These are phyloP conservation scores for Boletus insuetus DNA, from an alignment of 768 basidiomycete genomes.

Conservation along the genomic window DNA sequence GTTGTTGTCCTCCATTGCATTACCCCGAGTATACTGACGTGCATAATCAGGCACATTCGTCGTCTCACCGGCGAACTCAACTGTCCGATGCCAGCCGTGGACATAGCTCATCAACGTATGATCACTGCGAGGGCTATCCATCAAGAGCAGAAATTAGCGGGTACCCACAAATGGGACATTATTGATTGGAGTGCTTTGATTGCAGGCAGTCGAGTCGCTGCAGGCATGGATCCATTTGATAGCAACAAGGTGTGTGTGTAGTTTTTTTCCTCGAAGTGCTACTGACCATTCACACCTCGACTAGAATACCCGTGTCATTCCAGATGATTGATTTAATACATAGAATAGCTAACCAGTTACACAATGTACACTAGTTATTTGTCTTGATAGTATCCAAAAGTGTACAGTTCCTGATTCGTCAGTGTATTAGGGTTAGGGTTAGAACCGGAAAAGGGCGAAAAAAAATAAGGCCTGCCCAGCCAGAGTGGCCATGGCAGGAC, in stretches of 20 bases:
- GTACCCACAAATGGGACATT: conserved; percentile 49
- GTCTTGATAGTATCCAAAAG: neutral
- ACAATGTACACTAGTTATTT: too few relatives aligned
- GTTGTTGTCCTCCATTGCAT: conserved; percentile 18
- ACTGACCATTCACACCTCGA: too few relatives aligned
- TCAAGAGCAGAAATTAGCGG: conserved; percentile 40
- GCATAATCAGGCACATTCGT: conserved; percentile 55
- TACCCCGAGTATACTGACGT: conserved; percentile 1
- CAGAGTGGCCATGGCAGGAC: conserved; percentile 57
- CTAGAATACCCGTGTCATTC: conserved; percentile 21
- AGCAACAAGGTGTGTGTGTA: conserved; percentile 34
- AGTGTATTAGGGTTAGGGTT: conserved; percentile 45
- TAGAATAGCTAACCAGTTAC: too few relatives aligned
- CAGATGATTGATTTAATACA: conserved; percentile 20
- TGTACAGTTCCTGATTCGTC: neutral
- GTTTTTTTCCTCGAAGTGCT: neutral
- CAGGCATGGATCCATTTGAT: conserved; percentile 56
- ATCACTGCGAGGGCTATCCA: conserved; percentile 77
- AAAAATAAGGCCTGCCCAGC: conserved; percentile 45
- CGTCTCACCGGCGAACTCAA: conserved; percentile 62
- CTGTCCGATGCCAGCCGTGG: conserved; percentile 68
- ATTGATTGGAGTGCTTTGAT: conserved; percentile 85
- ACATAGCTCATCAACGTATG: conserved; percentile 74
- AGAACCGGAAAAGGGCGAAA: conserved; percentile 31
- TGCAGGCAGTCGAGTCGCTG: conserved; percentile 71